phyloP scores from a whole-genome alignment of 2,329 filamentous ascomycete species.

The Xylaria sp. region DNA sequence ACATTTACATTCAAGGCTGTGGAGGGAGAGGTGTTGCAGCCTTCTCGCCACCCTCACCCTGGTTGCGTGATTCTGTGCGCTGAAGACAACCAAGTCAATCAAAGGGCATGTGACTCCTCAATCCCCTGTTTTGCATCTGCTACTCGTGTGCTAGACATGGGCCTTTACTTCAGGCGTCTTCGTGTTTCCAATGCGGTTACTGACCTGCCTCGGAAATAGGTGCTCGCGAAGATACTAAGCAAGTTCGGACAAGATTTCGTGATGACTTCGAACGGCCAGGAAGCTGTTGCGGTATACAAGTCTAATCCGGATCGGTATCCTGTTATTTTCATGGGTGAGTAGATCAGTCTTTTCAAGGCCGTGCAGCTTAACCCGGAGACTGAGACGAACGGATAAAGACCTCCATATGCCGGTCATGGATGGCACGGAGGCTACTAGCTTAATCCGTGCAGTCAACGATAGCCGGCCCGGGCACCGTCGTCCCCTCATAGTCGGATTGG shows the following conservation, averaged over 20 bases:
- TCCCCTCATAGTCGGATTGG: conserved; percentile 9
- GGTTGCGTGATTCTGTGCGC: conserved; percentile 3
- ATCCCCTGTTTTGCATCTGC: neutral
- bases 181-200: neutral
- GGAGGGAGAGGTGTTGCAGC: conserved; percentile 1
- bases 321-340: conserved; percentile 15
- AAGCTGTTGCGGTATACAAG: conserved; percentile 4
- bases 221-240: neutral
- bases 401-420: conserved; percentile 6
- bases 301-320: conserved; percentile 10
- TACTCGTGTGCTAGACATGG: neutral
- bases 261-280: neutral
- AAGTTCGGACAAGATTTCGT: conserved; percentile 11
- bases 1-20: conserved; percentile 16
- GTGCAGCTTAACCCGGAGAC: neutral
- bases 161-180: neutral
- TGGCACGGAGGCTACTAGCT: neutral
- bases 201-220: neutral
- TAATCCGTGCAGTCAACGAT: conserved; percentile 7
- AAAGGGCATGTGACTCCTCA: neutral
- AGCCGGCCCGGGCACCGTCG: neutral
- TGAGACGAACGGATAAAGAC: conserved; percentile 3
- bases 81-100: neutral
- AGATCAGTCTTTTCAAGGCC: neutral
- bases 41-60: neutral